Base-by-base conservation (phyloP, 2,329 filamentous ascomycete species). In the Neonectria neomacrospora region DNA sequence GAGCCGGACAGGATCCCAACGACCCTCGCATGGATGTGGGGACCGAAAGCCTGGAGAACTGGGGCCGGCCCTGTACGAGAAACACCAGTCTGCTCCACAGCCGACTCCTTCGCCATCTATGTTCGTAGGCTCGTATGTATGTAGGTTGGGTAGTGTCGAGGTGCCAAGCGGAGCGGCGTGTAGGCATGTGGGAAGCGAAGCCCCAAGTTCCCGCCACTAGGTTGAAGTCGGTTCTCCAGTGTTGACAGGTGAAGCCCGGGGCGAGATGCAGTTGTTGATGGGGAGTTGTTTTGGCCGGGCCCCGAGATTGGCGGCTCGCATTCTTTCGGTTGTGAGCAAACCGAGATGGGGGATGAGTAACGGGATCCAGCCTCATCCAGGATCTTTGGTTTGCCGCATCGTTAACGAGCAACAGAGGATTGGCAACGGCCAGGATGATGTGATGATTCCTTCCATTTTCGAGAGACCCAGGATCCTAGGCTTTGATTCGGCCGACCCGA, bases 1-100 rank as follows among this genome's bases (percentile, higher is more conserved):
- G 34, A 67, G 44, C 54, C 60, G 54, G 56, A 57, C 34, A 55
- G 45, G 44, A 55, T 37, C 30, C 37, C 28, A 42, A 47, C 41
- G 32, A 20, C 18, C 28, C 34, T 56, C 42, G 51, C 20, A 26
- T 52, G 30, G 56, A 20, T 14, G 52, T 58, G 53, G 44, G 16
- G 41, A 58, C 30, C 6, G 11, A 48, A 58, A 44, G 50, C 37
- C 28, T 64, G 42, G 51, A 42, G 50, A 34, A 50, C 61, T 45
- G n/a, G 51, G 26, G 45, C 54, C 39, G 45, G 34, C 34, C 52
- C 39, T 52, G 52, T 41, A 47, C 30, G 37, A 52, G 37, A 52
- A 45, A 42, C 30, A 26, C 32, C 41, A 41, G 34, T 20, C 28
- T 26, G 10, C 51, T 61, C 58, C 42, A 61, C 51, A 11, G 34